Evolutionary conservation across 2,329 filamentous ascomycete genomes (phyloP).

Genomic region (Lecanicillium sp.): DNA sequence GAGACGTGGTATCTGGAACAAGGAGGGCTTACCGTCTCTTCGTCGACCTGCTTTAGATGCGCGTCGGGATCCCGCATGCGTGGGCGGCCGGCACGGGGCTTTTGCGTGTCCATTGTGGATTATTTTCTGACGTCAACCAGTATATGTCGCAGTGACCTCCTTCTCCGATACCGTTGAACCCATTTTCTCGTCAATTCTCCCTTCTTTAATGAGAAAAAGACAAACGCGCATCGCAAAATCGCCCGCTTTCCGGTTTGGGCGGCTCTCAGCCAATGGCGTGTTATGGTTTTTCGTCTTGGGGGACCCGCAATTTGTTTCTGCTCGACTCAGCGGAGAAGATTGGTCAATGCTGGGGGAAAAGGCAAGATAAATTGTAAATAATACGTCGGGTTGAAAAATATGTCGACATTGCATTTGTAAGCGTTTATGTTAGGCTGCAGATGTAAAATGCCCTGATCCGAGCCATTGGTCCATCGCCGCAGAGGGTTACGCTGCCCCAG

Average conservation of each 20-base stretch:
- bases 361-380: not conserved
- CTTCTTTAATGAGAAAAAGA: too few relatives aligned
- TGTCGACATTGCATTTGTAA: too few relatives aligned
- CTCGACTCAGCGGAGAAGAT: not conserved
- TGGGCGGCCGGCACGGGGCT: conserved; percentile 9
- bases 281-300: not conserved
- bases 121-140: not conserved
- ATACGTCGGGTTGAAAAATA: too few relatives aligned
- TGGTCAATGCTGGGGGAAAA: not conserved
- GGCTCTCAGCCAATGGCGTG: conserved; percentile 8
- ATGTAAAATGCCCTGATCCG: too few relatives aligned
- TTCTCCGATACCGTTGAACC: too few relatives aligned
- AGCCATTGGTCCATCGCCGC: too few relatives aligned
- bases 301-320: conserved; percentile 12
- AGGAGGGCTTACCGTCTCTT: conserved; percentile 7
- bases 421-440: too few relatives aligned
- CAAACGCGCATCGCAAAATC: not conserved
- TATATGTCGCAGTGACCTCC: too few relatives aligned
- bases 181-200: too few relatives aligned
- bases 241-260: conserved; percentile 8
- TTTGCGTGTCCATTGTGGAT: conserved; percentile 5
- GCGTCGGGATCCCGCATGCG: conserved; percentile 2
- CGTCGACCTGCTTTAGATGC: conserved; percentile 2
- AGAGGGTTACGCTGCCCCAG: conserved; percentile 46
- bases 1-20: not conserved